Base-by-base conservation (phyloP, 257 asterid species). In the Craterostigma plantagineum region DNA sequence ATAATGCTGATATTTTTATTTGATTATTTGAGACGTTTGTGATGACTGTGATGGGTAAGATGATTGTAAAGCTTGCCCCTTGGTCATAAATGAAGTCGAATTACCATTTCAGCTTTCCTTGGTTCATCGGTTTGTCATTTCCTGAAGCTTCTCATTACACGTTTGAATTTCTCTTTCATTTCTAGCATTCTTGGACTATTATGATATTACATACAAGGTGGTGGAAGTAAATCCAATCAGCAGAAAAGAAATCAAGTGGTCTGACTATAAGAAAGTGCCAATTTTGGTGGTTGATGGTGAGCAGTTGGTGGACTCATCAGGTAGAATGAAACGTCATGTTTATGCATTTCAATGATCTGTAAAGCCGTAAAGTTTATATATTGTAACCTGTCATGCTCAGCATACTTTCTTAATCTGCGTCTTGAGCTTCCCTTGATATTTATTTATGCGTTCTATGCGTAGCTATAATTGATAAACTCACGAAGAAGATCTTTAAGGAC, bases 211-310 rank as follows among this genome's bases (percentile, higher is more conserved):
- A 14, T 87, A 87, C 90, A 76, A 79, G 56, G 49, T 79, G 54
- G 82, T 87, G 62, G 98, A 87, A 75, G 98, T 87, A 50, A 87
- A 87, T 51, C 98, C 95, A 11, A 63, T 87, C 52, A 79, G 70
- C 74, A 82, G 74, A 63, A 79, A 75, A 61, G 98, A 87, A 72
- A 77, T 74, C 54, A 79, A 79, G 59, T 87, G 86, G 91, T 87
- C 93, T 38, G 93, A 70, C 60, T 79, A 90, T 82, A 72, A 75
- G 77, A 90, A 90, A 69, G 92, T 90, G 42, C 98, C 98, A 9
- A 75, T 90, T 55, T 52, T 83, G 63, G 55, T 72, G 86, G 94
- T 83, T 61, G 95, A 87, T 27, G 98, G 91, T 11, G 72, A 70
- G 57, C 75, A 66, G 62, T 66, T 83, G 98, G 86, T 74, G 50